Evolutionary conservation across 306 rosid genomes (phyloP), one percentile per base, ranked within the genome.

Genomic region (Inga laurina): DNA sequence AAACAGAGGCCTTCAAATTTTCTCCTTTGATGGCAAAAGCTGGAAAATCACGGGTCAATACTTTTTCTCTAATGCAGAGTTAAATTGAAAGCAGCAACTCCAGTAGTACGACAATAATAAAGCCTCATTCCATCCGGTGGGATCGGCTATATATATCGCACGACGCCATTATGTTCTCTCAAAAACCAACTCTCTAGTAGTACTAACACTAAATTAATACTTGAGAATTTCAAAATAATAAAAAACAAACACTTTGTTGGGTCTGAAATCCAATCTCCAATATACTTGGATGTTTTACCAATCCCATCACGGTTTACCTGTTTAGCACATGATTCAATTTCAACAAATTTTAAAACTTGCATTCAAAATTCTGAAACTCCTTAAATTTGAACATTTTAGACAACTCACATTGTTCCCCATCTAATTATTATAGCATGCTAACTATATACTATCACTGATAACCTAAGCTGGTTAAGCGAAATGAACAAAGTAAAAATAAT

Each of bases 401-500:
- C 37, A 27, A 62, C 39, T 62, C 69, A 27, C 0, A 4, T 9
- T 27, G 69, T 13, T 62, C 16, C 19, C 14, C 13, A 5, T 62
- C 69, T 12, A 27, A 62, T 62, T 62, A 62, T 13, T 62, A 27
- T 15, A 64, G 37, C 32, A 64, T 30, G 35, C 18, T 22, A 64
- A 43, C 72, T 3, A 8, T 45, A 59, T 49, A 48, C 21, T 35
- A 78, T 34, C 24, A 30, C 71, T 54, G 30, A 54, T 73, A 19
- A 65, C 21, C 62, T 32, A 84, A 43, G 39, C 80, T 41, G 46
- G 66, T 56, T 44, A 32, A 76, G 65, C 65, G 45, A 79, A 66
- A 74, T 34, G 59, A 43, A 22, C 15, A 24, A 80, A 32, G 61
- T 67, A 30, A 75, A 74, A 75, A 66, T 66, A 65, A 54, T 5